Evolutionary conservation across 148 eudicot genomes (phyloP).

Genomic region (Rhododendron molle): DNA sequence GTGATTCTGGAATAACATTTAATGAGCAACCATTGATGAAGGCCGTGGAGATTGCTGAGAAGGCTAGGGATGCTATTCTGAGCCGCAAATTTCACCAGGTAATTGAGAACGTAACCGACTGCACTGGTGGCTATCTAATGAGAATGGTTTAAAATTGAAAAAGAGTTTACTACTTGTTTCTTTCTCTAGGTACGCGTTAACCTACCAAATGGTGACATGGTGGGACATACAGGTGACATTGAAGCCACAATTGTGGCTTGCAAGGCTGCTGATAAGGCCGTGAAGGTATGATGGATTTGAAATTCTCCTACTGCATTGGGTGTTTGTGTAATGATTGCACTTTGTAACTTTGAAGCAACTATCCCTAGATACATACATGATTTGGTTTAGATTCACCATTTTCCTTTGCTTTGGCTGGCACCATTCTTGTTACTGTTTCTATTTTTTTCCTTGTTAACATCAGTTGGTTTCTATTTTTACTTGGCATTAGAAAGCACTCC

Average conservation of each 20-base stretch:
- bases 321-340: not conserved
- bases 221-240: constrained; percentile 92
- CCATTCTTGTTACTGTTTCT: not conserved
- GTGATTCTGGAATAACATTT: constrained; percentile 82
- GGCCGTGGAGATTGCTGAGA: constrained; percentile 86
- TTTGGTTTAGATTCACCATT: not conserved
- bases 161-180: not conserved
- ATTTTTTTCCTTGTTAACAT: not conserved
- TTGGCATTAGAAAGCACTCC: not conserved
- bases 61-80: constrained; percentile 86
- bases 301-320: not conserved
- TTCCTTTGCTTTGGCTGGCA: not conserved
- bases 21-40: constrained; percentile 86
- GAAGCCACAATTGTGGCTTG: constrained; percentile 80
- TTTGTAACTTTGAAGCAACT: not conserved
- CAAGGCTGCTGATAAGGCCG: constrained; percentile 95
- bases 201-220: constrained; percentile 91
- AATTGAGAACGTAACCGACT: not conserved
- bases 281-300: constrained; percentile 51
- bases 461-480: not conserved
- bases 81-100: constrained; percentile 90
- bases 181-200: constrained; percentile 78
- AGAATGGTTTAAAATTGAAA: not conserved
- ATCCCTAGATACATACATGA: not conserved
- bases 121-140: not conserved